Percentiles rank a stretch among this genome's conserved stretches.
Evolutionary conservation across 2,329 filamentous ascomycete genomes (phyloP).

Genomic region (Herpomyces periplanetae): DNA sequence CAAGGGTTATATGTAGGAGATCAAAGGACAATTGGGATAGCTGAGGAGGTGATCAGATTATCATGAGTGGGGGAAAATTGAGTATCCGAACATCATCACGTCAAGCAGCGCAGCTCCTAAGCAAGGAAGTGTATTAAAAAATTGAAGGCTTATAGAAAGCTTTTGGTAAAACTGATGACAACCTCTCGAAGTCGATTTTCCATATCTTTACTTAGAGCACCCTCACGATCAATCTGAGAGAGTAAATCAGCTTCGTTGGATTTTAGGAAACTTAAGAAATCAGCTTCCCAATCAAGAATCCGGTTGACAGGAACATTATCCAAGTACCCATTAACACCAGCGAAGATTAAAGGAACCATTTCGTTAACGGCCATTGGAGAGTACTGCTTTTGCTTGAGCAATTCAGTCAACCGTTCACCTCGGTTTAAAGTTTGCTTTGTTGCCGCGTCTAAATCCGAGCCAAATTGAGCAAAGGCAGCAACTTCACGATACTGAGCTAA

Average conservation of each 20-base stretch:
- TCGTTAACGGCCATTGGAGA: constrained; percentile 92
- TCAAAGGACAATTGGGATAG: too few relatives aligned
- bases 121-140: too few relatives aligned
- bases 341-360: constrained; percentile 98
- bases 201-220: constrained; percentile 69
- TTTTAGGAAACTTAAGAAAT: constrained; percentile 72
- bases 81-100: too few relatives aligned
- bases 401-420: constrained; percentile 95
- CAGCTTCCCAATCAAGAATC: constrained; percentile 69
- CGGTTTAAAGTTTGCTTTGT: constrained; percentile 94
- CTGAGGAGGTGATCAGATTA: too few relatives aligned
- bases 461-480: constrained; percentile 96
- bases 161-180: constrained; percentile 54
- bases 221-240: constrained; percentile 69
- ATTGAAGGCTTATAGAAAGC: constrained; percentile 33
- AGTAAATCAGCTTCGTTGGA: constrained; percentile 55
- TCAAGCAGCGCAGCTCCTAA: too few relatives aligned
- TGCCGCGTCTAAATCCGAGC: constrained; percentile 90
- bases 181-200: constrained; percentile 39
- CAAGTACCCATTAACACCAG: constrained; percentile 89
- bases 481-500: constrained; percentile 99
- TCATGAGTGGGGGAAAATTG: too few relatives aligned
- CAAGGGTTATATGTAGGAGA: too few relatives aligned
- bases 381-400: constrained; percentile 99
- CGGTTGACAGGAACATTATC: constrained; percentile 59